phyloP scores from a whole-genome alignment of 768 basidiomycete species.

The Amanita brunnescens region DNA sequence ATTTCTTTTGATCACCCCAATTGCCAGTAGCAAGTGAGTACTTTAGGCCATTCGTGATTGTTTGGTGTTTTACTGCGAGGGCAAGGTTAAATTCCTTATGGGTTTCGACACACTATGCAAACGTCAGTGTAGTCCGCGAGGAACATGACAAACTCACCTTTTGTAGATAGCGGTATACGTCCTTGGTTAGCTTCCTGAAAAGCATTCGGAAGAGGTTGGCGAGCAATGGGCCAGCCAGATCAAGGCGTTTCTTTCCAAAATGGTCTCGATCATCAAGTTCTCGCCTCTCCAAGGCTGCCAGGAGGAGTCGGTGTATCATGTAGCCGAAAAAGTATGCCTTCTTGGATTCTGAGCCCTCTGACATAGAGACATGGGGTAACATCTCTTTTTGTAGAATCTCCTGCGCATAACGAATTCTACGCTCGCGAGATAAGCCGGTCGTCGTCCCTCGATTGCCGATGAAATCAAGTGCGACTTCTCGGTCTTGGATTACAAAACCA shows the following conservation, averaged over 20 bases:
- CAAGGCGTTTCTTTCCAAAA: constrained; percentile 96
- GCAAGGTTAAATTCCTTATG: constrained; percentile 92
- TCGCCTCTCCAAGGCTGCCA: constrained; percentile 88
- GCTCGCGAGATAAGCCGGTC: constrained; percentile 83
- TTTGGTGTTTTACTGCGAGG: constrained; percentile 90
- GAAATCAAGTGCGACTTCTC: constrained; percentile 94
- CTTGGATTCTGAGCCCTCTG: constrained; percentile 92
- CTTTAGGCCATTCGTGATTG: constrained; percentile 96
- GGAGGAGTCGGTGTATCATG: constrained; percentile 94
- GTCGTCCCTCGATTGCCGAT: constrained; percentile 98
- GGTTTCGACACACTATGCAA: constrained; percentile 81
- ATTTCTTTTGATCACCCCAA: constrained; percentile 99
- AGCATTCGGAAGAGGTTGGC: constrained; percentile 98
- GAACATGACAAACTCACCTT: constrained; percentile 48
- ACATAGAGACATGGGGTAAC: constrained; percentile 94
- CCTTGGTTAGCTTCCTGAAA: constrained; percentile 92
- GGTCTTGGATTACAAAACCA: constrained; percentile 95
- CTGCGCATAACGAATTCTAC: constrained; percentile 91
- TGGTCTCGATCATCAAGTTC: constrained; percentile 99
- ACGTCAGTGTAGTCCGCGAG: constrained; percentile 6
- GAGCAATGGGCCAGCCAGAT: constrained; percentile 90
- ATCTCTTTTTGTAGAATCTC: constrained; percentile 99
- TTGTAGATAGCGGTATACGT: constrained; percentile 94
- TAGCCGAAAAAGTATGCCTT: constrained; percentile 99
- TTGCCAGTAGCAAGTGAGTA: constrained; percentile 98